phyloP scores from a whole-genome alignment of 2,329 filamentous ascomycete genomes.

The Geosmithia putterillii region DNA sequence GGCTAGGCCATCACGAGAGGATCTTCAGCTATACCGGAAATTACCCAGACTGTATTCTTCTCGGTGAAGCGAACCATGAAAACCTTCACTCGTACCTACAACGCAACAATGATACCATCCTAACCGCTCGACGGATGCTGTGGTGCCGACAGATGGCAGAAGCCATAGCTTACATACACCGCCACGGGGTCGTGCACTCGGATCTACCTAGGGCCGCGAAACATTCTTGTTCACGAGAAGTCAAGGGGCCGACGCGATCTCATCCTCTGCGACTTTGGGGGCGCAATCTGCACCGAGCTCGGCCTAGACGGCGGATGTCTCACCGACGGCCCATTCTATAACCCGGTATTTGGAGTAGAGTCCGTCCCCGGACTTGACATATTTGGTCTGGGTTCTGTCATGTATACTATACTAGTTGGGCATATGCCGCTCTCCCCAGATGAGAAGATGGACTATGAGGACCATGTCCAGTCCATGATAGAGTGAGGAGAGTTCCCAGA shows the following conservation, averaged over 20 bases:
- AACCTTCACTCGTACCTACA: slow-evolving; percentile 7
- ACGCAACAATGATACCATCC: slow-evolving; percentile 2
- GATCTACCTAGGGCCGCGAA: slow-evolving; percentile 19
- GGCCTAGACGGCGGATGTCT: slow-evolving; percentile 12
- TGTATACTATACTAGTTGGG: neutral
- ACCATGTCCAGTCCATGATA: too few species aligned
- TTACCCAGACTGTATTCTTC: neutral
- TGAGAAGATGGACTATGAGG: too few species aligned
- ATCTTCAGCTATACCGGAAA: too few species aligned
- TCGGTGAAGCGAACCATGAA: slow-evolving; percentile 3
- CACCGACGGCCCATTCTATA: slow-evolving; percentile 11
- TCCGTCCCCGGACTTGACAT: neutral
- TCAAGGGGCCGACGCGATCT: slow-evolving; percentile 11
- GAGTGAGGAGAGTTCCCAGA: neutral
- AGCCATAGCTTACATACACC: slow-evolving; percentile 14
- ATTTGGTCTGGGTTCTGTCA: neutral
- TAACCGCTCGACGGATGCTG: slow-evolving; percentile 4
- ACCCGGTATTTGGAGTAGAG: neutral
- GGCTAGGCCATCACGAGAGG: too few species aligned
- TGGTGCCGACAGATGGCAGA: slow-evolving; percentile 16
- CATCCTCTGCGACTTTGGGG: slow-evolving; percentile 18
- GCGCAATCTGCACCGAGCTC: slow-evolving; percentile 14
- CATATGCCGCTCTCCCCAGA: too few species aligned
- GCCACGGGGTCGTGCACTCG: slow-evolving; percentile 17
- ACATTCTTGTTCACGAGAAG: slow-evolving; percentile 16